Evolutionary conservation across 306 rosid genomes (phyloP), one percentile per base, ranked within the genome.

Genomic region (Glycyrrhiza uralensis): DNA sequence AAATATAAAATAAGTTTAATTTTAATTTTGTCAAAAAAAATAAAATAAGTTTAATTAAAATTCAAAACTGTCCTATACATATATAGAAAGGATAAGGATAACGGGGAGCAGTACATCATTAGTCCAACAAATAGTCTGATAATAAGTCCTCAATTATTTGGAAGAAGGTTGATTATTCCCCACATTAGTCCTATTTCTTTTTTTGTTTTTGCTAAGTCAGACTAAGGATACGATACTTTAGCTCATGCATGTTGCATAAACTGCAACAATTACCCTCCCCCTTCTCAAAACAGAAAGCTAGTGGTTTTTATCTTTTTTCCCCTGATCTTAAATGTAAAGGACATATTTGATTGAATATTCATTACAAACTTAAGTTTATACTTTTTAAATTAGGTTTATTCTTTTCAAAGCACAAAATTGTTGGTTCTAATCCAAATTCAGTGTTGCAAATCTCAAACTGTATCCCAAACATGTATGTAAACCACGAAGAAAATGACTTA

Each of bases 131-230:
- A 33, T 20, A 14, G 61, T 23, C 20, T 47, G 38, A 30, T 32
- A 30, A 67, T 18, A 19, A 20, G 46, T 12, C 46, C 39, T 47
- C 47, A 67, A 69, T 69, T 69, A 52, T 69, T 69, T 35, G 6
- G 20, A 14, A 67, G 46, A 50, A 68, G 49, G 14, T 51, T 49
- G 62, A 19, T 68, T 62, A 19, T 68, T 68, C 33, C 23, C 35
- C 36, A 29, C 9, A 69, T 69, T 36, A 45, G 77, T 38, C 29
- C 73, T 26, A 41, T n/a, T n/a, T n/a, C 58, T 7, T 55, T 39
- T 5, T 59, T 59, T 62, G 59, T 42, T 29, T 26, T 66, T 66
- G 60, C 49, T 66, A 2, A 57, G 17, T 42, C 64, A 52, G 8
- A 38, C 11, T 5, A 6, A 62, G 14, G 55, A 50, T 36, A n/a